Conservation (phyloP, 768 basidiomycete species). For the Boletellus ananas region DNA sequence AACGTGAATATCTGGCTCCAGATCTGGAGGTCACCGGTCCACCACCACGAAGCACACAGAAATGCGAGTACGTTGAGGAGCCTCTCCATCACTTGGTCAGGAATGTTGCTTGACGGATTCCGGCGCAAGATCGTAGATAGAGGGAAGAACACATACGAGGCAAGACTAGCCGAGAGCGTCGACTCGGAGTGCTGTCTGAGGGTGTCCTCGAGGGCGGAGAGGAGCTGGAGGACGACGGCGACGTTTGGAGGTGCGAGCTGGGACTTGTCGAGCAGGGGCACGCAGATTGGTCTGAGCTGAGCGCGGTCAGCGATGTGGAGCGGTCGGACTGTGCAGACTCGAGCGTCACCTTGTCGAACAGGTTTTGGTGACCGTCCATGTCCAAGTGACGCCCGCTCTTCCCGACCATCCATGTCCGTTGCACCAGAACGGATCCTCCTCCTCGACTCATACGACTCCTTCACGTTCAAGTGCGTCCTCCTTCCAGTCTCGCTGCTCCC, state of each 20-base stretch:
- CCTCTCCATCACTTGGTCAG: slow-evolving; percentile 77
- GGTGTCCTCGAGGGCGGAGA: slow-evolving; percentile 49
- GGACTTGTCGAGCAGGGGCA: slow-evolving; percentile 73
- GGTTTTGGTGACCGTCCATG: slow-evolving; percentile 20
- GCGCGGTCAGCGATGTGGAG: neutral
- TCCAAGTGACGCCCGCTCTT: slow-evolving; percentile 10
- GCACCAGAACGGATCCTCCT: slow-evolving; percentile 54
- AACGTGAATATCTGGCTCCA: slow-evolving; percentile 90
- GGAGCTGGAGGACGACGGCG: slow-evolving; percentile 43
- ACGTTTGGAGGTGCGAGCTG: slow-evolving; percentile 55
- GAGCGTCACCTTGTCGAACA: slow-evolving; percentile 38
- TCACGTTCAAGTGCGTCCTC: slow-evolving; percentile 76
- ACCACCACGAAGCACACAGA: slow-evolving; percentile 80
- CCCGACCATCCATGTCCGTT: slow-evolving; percentile 23
- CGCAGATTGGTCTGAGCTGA: slow-evolving; percentile 69
- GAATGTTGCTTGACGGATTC: slow-evolving; percentile 63
- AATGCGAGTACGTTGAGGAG: slow-evolving; percentile 55
- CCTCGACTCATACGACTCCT: slow-evolving; percentile 84
- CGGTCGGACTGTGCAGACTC: neutral
- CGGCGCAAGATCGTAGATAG: slow-evolving; percentile 80
- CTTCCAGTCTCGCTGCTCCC: neutral
- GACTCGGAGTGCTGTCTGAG: slow-evolving; percentile 44
- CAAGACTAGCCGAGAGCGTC: slow-evolving; percentile 52
- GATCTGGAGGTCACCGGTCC: slow-evolving; percentile 62
- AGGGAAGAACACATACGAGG: slow-evolving; percentile 86